These are phyloP conservation scores for Dryas integrifolia DNA, from an alignment of 331 rosid species.

Conservation along the genomic window DNA sequence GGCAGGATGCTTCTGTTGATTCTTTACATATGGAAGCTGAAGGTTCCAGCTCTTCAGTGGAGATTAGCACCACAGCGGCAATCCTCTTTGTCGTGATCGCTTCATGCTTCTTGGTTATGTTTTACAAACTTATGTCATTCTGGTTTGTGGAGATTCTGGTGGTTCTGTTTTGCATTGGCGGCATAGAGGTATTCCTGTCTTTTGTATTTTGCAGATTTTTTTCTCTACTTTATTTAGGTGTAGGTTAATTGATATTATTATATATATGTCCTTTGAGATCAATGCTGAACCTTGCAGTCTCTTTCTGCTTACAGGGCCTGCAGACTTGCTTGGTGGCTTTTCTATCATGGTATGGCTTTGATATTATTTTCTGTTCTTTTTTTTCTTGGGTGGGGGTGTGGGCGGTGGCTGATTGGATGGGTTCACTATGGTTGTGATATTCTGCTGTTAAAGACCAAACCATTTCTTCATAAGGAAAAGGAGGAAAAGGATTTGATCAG, in stretches of 20 bases:
- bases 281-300: slow-evolving; percentile 16
- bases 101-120: slow-evolving; percentile 88
- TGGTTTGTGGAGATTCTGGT: slow-evolving; percentile 91
- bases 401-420: too few relatives aligned
- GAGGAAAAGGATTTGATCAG: too few relatives aligned
- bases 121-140: slow-evolving; percentile 86
- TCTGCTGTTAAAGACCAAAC: too few relatives aligned
- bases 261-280: not conserved
- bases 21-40: slow-evolving; percentile 45
- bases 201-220: slow-evolving; percentile 18
- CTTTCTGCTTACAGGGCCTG: slow-evolving; percentile 67
- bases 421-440: too few relatives aligned
- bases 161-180: slow-evolving; percentile 92
- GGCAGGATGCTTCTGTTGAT: slow-evolving; percentile 85
- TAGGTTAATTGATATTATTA: not conserved
- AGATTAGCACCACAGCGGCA: slow-evolving; percentile 78
- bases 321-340: slow-evolving; percentile 95
- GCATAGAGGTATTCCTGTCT: slow-evolving; percentile 63
- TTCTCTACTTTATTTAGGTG: not conserved
- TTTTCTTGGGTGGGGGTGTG: not conserved
- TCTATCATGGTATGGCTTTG: slow-evolving; percentile 60
- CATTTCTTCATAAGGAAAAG: too few relatives aligned
- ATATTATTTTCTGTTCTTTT: slow-evolving; percentile 14
- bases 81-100: slow-evolving; percentile 87
- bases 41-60: slow-evolving; percentile 73